Conservation (phyloP, 805 yeast genomes). For the Wickerhamiella kurtzmanii region DNA sequence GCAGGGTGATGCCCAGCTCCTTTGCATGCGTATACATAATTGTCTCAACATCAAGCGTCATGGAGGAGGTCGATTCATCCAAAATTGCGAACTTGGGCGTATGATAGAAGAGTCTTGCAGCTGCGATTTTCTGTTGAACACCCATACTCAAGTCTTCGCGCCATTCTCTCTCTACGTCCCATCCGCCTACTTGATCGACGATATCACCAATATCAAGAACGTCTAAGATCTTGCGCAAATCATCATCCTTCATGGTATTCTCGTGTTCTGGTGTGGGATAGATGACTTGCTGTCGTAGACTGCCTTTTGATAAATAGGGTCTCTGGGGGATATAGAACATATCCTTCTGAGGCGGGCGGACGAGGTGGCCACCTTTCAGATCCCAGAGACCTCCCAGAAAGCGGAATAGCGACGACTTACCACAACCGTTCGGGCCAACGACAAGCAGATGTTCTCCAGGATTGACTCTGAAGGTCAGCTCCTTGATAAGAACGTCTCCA, state of each 20-base stretch:
- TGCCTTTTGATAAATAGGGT: constrained; percentile 71
- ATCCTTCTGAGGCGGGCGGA: constrained; percentile 49
- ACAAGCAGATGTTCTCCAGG: constrained; percentile 77
- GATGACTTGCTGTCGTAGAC: constrained; percentile 75
- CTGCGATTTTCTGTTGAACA: constrained; percentile 83
- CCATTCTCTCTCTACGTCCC: constrained; percentile 69
- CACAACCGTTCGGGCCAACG: constrained; percentile 94
- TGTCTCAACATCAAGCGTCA: constrained; percentile 80
- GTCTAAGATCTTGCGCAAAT: constrained; percentile 24
- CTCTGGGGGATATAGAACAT: constrained; percentile 87
- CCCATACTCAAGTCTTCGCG: constrained; percentile 79
- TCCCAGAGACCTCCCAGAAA: constrained; percentile 93
- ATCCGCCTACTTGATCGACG: constrained; percentile 35
- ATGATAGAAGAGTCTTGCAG: constrained; percentile 86
- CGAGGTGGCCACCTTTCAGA: constrained; percentile 41
- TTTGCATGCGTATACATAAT: constrained; percentile 79
- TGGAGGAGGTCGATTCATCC: constrained; percentile 93
- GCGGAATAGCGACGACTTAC: constrained; percentile 84
- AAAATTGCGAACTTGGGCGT: constrained; percentile 85
- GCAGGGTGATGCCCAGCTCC: constrained; percentile 59
- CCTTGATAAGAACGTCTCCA: constrained; percentile 54
- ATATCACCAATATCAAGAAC: constrained; percentile 26
- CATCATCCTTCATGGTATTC: constrained; percentile 24
- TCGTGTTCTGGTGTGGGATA: constrained; percentile 66
- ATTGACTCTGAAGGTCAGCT: constrained; percentile 55